Percentiles rank a stretch among this genome's conserved stretches.
Evolutionary conservation across 176 grass and related monocot genomes (phyloP).

Genomic region (Poa annua): DNA sequence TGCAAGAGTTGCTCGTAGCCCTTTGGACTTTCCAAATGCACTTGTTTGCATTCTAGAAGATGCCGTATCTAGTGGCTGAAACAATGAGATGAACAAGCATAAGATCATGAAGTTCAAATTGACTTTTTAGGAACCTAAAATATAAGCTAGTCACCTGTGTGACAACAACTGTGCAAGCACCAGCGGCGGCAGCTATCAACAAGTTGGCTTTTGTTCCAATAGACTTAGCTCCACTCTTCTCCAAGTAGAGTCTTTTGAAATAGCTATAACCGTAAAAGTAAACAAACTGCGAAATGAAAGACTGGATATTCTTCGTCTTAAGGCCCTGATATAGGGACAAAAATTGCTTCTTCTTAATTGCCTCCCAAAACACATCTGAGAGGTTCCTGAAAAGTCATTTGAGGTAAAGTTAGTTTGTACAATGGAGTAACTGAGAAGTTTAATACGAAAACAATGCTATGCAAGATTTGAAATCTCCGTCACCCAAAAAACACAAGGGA

Average conservation of each 20-base stretch:
- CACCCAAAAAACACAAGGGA: neutral
- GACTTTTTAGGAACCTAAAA: neutral
- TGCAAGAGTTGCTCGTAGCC: constrained; percentile 75
- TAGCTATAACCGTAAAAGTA: constrained; percentile 98
- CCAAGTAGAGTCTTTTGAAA: constrained; percentile 85
- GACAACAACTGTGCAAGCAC: constrained; percentile 86
- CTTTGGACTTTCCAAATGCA: constrained; percentile 93
- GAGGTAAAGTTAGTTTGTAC: constrained; percentile 26
- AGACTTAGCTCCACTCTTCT: constrained; percentile 82
- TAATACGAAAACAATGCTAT: neutral
- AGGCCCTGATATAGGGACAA: constrained; percentile 94
- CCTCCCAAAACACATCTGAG: constrained; percentile 95
- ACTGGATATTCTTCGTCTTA: constrained; percentile 90
- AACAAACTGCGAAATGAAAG: constrained; percentile 89
- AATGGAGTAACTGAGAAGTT: neutral
- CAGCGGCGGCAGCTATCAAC: constrained; percentile 85
- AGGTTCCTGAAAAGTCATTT: constrained; percentile 71
- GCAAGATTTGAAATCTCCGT: neutral
- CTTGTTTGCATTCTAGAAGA: constrained; percentile 99
- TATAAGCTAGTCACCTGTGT: constrained; percentile 64
- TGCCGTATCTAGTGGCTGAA: constrained; percentile 90
- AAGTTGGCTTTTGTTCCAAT: constrained; percentile 89
- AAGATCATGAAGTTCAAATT: constrained; percentile 27
- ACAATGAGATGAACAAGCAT: constrained; percentile 12
- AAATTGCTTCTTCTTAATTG: constrained; percentile 70